phyloP scores from a whole-genome alignment of 2,329 filamentous ascomycete species.

The Fusarium aywerte region DNA sequence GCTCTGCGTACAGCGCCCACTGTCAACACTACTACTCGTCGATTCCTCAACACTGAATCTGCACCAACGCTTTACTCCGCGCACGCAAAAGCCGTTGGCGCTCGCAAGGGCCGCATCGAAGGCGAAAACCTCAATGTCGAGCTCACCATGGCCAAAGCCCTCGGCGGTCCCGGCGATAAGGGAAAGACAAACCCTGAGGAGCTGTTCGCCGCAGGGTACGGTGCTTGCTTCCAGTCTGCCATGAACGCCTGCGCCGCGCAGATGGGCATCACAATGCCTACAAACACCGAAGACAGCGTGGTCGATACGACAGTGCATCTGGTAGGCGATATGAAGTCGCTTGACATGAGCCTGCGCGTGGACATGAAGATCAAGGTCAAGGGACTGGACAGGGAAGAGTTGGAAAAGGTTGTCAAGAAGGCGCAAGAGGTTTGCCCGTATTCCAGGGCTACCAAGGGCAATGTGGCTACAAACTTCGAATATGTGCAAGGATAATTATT shows the following conservation, averaged over 20 bases:
- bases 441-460: constrained; percentile 1
- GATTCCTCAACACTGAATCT: constrained; percentile 12
- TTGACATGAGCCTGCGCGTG: constrained; percentile 14
- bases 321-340: constrained; percentile 16
- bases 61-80: constrained; percentile 21
- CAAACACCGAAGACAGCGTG: constrained; percentile 12
- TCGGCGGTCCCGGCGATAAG: constrained; percentile 18
- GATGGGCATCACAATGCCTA: constrained; percentile 14
- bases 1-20: not conserved
- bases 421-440: constrained; percentile 10
- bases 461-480: constrained; percentile 12
- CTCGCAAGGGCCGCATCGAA: constrained; percentile 21
- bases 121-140: constrained; percentile 27
- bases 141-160: constrained; percentile 30
- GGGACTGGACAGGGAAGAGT: not conserved
- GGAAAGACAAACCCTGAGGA: constrained; percentile 23
- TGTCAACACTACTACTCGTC: not conserved
- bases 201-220: constrained; percentile 22
- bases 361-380: constrained; percentile 28
- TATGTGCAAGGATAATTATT: not conserved
- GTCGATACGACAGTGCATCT: constrained; percentile 25
- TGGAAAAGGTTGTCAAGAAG: constrained; percentile 15
- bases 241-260: constrained; percentile 22
- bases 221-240: constrained; percentile 24
- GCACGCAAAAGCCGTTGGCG: constrained; percentile 21